Evolutionary conservation across 805 yeast species (phyloP).

Genomic region (Hermanozyma aechmeae): DNA sequence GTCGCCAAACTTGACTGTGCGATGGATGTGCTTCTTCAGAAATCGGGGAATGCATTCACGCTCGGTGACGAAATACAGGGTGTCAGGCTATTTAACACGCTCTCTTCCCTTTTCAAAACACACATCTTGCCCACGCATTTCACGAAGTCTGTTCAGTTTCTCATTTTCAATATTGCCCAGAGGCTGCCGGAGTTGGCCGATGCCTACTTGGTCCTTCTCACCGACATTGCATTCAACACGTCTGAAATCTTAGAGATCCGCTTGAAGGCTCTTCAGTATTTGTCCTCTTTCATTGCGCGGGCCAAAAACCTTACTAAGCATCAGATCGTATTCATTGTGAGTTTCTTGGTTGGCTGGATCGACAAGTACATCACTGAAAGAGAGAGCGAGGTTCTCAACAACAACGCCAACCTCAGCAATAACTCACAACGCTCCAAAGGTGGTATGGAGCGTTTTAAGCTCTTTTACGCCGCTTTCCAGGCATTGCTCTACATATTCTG

Average conservation of each 20-base stretch:
- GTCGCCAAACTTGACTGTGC: slow-evolving; percentile 67
- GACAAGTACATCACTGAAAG: slow-evolving; percentile 74
- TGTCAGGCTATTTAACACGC: slow-evolving; percentile 57
- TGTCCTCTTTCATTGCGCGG: slow-evolving; percentile 84
- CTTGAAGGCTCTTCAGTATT: slow-evolving; percentile 84
- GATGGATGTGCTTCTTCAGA: slow-evolving; percentile 45
- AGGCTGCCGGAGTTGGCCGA: slow-evolving; percentile 76
- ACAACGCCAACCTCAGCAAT: slow-evolving; percentile 6
- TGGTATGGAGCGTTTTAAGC: slow-evolving; percentile 86
- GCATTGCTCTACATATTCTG: slow-evolving; percentile 87
- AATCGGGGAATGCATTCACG: slow-evolving; percentile 41
- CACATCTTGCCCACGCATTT: slow-evolving; percentile 87
- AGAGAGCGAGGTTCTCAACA: slow-evolving; percentile 65
- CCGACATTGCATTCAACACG: slow-evolving; percentile 73
- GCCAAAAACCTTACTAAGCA: slow-evolving; percentile 61
- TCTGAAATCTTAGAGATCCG: slow-evolving; percentile 64
- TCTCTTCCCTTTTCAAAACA: slow-evolving; percentile 68
- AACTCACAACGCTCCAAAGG: slow-evolving; percentile 29
- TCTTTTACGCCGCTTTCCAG: slow-evolving; percentile 87
- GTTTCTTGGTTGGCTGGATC: slow-evolving; percentile 77
- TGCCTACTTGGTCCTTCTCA: slow-evolving; percentile 68
- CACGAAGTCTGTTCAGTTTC: slow-evolving; percentile 80
- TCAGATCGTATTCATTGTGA: slow-evolving; percentile 76
- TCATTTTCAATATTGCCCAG: slow-evolving; percentile 75
- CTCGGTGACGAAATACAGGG: slow-evolving; percentile 53